Conservation (phyloP, 257 asterid species). For the Prunella vulgaris region DNA sequence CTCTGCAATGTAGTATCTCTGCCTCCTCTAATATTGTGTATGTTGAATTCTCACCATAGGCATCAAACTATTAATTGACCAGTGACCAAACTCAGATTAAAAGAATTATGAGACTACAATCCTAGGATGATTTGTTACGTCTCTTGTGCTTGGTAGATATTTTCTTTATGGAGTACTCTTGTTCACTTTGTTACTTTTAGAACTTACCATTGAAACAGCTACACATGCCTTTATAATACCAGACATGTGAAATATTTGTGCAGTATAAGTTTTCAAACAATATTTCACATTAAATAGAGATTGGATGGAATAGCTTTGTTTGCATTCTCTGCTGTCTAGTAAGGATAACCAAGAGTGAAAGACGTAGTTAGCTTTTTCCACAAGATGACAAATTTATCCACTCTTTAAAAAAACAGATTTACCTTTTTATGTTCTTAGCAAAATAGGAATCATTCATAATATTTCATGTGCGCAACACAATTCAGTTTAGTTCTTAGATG, state of each 20-base stretch:
- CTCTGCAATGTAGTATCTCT: neutral
- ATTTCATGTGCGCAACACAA: neutral
- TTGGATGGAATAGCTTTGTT: neutral
- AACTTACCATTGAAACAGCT: neutral
- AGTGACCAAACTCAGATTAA: neutral
- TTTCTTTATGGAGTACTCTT: slow-evolving; percentile 1
- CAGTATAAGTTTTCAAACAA: neutral
- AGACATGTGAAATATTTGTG: neutral
- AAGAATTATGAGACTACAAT: neutral
- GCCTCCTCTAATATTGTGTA: neutral
- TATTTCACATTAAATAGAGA: slow-evolving; percentile 7
- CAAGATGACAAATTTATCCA: neutral
- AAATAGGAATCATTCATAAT: neutral
- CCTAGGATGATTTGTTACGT: neutral
- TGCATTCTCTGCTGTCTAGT: neutral
- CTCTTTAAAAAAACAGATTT: neutral
- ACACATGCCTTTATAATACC: neutral
- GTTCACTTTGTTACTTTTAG: slow-evolving; percentile 4
- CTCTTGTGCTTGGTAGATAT: neutral
- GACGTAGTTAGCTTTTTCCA: neutral
- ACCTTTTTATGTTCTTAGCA: neutral
- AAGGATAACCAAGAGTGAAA: neutral
- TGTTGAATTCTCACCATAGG: slow-evolving; percentile 3
- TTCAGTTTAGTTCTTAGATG: neutral
- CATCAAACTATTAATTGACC: slow-evolving; percentile 3